Conservation (phyloP, 306 rosid genomes). For the Dalbergia cultrata region DNA sequence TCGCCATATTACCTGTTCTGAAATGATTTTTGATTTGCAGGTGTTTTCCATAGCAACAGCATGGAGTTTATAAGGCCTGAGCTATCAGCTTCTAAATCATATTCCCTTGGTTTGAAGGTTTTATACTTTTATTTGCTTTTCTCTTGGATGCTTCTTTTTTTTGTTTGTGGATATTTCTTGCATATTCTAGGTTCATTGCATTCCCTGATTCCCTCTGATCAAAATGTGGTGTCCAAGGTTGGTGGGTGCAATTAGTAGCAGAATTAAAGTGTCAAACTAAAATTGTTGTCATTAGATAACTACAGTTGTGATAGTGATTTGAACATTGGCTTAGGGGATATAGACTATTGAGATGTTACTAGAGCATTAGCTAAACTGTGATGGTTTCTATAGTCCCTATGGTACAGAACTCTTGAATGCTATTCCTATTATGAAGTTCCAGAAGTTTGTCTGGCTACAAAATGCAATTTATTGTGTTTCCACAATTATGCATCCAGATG, state of each 20-base stretch:
- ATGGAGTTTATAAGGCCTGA: conserved; percentile 56
- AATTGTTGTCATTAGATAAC: conserved; percentile 7
- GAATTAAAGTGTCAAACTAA: not conserved
- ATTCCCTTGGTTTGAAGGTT: conserved; percentile 69
- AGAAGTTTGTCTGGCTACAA: conserved; percentile 8
- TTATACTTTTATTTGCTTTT: conserved; percentile 29
- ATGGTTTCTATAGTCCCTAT: not conserved
- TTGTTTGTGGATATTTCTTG: not conserved
- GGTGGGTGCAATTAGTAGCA: not conserved
- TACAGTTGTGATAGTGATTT: not conserved
- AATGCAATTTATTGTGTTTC: conserved; percentile 32
- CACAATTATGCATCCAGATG: not conserved
- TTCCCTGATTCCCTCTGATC: conserved; percentile 16
- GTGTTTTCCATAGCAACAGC: conserved; percentile 43
- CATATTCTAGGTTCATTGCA: not conserved
- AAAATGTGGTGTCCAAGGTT: conserved; percentile 18
- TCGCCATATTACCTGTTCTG: conserved; percentile 20
- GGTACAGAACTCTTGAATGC: not conserved
- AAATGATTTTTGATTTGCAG: conserved; percentile 54
- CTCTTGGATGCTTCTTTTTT: not conserved
- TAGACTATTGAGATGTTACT: conserved; percentile 16
- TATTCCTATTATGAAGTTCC: not conserved
- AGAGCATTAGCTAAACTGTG: not conserved
- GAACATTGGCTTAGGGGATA: not conserved
- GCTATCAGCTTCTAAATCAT: conserved; percentile 60